These are phyloP conservation scores for Sarocladium brachiariae DNA, from an alignment of 2,329 filamentous ascomycete species.

Conservation along the genomic window DNA sequence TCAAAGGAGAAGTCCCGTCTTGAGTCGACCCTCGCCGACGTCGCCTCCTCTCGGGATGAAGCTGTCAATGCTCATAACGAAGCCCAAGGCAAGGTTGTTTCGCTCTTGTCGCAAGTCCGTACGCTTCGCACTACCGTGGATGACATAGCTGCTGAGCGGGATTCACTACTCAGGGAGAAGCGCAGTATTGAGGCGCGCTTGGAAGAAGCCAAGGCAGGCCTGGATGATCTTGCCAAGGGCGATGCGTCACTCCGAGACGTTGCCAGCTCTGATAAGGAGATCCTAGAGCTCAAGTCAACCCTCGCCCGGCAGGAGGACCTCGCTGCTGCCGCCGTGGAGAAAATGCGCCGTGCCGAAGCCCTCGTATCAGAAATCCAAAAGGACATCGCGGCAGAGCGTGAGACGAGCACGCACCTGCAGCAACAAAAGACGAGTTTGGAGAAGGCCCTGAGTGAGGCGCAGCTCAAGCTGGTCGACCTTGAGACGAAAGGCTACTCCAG, in stretches of 20 bases:
- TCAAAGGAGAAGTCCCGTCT: slow-evolving; percentile 94
- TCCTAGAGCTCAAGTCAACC: slow-evolving; percentile 80
- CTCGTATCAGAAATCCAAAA: slow-evolving; percentile 85
- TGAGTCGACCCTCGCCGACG: slow-evolving; percentile 81
- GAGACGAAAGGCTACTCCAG: slow-evolving; percentile 97
- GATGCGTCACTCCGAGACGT: slow-evolving; percentile 85
- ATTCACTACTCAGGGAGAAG: slow-evolving; percentile 82
- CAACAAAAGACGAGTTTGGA: slow-evolving; percentile 87
- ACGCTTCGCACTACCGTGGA: slow-evolving; percentile 77
- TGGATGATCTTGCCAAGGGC: slow-evolving; percentile 81
- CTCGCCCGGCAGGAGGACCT: slow-evolving; percentile 93
- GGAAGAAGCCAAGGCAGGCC: slow-evolving; percentile 76
- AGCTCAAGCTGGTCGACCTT: slow-evolving; percentile 82
- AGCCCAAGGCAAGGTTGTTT: slow-evolving; percentile 87
- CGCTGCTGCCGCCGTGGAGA: slow-evolving; percentile 83
- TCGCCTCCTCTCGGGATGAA: slow-evolving; percentile 88
- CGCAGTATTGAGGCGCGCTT: slow-evolving; percentile 78
- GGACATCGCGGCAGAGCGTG: slow-evolving; percentile 80
- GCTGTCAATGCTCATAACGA: slow-evolving; percentile 91
- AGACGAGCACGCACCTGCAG: slow-evolving; percentile 72
- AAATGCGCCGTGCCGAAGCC: slow-evolving; percentile 92
- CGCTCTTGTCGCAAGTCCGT: slow-evolving; percentile 82
- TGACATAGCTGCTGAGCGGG: slow-evolving; percentile 77
- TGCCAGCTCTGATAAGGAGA: slow-evolving; percentile 79
- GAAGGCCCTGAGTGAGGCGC: slow-evolving; percentile 83